These are phyloP conservation scores for Colletotrichum sp. DNA, from an alignment of 2,329 filamentous ascomycete species.

Conservation along the genomic window DNA sequence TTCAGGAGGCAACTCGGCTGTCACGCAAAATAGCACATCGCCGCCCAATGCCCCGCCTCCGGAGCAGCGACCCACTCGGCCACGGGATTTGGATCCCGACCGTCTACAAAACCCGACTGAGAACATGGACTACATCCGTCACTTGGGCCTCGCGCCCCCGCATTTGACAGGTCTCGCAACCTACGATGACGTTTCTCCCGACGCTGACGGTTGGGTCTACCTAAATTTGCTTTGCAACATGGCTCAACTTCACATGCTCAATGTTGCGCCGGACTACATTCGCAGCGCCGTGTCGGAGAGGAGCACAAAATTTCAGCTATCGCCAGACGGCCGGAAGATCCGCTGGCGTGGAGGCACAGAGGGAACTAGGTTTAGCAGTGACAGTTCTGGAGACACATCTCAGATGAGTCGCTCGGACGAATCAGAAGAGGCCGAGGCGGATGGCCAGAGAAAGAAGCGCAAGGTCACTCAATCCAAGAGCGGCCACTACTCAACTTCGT, in stretches of 20 bases:
- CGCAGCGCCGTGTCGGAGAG: constrained; percentile 72
- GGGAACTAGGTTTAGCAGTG: constrained; percentile 69
- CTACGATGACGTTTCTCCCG: constrained; percentile 56
- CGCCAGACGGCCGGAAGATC: constrained; percentile 77
- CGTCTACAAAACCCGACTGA: constrained; percentile 77
- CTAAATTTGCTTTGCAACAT: constrained; percentile 81
- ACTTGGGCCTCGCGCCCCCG: constrained; percentile 70
- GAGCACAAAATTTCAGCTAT: constrained; percentile 79
- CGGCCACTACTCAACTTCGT: constrained; percentile 33
- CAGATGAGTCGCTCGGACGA: constrained; percentile 54
- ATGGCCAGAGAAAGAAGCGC: constrained; percentile 47
- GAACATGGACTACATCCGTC: constrained; percentile 81
- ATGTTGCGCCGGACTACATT: constrained; percentile 80
- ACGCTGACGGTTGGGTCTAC: constrained; percentile 80
- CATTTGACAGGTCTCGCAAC: constrained; percentile 38
- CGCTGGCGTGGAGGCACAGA: constrained; percentile 76
- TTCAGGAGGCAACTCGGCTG: constrained; percentile 40
- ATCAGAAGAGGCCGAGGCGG: constrained; percentile 49
- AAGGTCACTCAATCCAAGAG: constrained; percentile 37
- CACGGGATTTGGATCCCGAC: constrained; percentile 78
- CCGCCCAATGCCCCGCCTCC: constrained; percentile 46
- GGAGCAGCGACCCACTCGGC: constrained; percentile 79
- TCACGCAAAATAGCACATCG: constrained; percentile 42
- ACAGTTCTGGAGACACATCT: constrained; percentile 58
- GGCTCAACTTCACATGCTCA: constrained; percentile 85